These are phyloP conservation scores for Coniochaeta ligniaria DNA, from an alignment of 2,329 filamentous ascomycete species.

Conservation along the genomic window DNA sequence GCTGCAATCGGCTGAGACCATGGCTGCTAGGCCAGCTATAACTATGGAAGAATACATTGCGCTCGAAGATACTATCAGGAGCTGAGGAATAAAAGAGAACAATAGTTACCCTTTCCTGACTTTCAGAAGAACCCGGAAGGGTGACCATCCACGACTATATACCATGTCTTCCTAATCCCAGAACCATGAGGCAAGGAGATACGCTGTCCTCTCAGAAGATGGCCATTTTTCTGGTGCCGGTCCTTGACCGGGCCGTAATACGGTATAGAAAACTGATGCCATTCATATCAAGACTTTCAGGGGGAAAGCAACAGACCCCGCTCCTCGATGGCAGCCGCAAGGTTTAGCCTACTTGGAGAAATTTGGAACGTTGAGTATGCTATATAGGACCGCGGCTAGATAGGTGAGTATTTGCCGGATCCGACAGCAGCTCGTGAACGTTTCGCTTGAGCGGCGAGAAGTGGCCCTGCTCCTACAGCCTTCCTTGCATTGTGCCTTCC, in stretches of 20 bases:
- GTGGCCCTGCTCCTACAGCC: too few species aligned
- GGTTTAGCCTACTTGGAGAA: not conserved
- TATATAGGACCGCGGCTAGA: too few species aligned
- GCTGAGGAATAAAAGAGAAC: not conserved
- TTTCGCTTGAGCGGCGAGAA: not conserved
- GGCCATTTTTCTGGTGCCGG: not conserved
- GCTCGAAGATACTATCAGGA: not conserved
- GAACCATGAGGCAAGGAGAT: not conserved
- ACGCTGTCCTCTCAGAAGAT: not conserved
- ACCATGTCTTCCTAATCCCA: not conserved
- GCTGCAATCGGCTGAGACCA: slow-evolving; percentile 6
- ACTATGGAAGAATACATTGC: not conserved
- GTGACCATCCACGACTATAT: not conserved
- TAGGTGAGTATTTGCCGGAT: too few species aligned
- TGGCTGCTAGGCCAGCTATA: not conserved
- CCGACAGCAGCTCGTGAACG: not conserved
- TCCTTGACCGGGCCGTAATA: too few species aligned
- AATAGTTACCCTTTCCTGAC: not conserved
- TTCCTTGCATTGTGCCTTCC: too few species aligned
- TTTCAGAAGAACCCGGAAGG: not conserved
- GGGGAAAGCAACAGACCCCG: not conserved
- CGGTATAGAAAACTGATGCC: not conserved
- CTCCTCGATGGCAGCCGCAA: not conserved
- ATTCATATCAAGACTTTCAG: not conserved
- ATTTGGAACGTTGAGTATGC: not conserved